Base-by-base conservation (phyloP, 257 asterid species). In the Phtheirospermum japonicum region DNA sequence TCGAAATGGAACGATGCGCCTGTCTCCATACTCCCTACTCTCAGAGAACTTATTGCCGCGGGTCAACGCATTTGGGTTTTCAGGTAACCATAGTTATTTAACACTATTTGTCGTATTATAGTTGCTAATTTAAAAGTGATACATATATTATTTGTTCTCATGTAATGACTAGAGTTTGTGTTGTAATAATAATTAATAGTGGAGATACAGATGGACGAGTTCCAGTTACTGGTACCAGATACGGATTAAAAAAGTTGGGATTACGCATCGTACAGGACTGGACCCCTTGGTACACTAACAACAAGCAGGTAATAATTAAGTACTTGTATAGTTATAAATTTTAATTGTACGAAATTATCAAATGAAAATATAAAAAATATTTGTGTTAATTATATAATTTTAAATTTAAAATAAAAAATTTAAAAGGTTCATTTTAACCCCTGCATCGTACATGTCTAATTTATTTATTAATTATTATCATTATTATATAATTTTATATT, bases 281-380 rank as follows among this genome's bases (percentile, higher is more conserved):
- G 92, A 73, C 84, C 60, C 83, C 95, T 26, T 88, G 96, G 95
- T 88, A 78, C 77, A 80, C 89, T 4, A 57, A 65, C 77, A 67
- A 75, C 5, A 66, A 79, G 12, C 93, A 88, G 95, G 96, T 88
- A 76, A n/a, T n/a, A n/a, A n/a, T n/a, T n/a, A n/a, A n/a, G n/a
- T n/a, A n/a, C n/a, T n/a, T n/a, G n/a, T n/a, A n/a, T n/a, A n/a
- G n/a, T n/a, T n/a, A n/a, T n/a, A n/a, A n/a, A n/a, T n/a, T n/a
- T n/a, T n/a, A n/a, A n/a, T n/a, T n/a, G n/a, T n/a, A n/a, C n/a
- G n/a, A n/a, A n/a, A n/a, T n/a, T n/a, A n/a, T n/a, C n/a, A n/a
- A n/a, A n/a, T n/a, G n/a, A n/a, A n/a, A n/a, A n/a, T n/a, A n/a
- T n/a, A n/a, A n/a, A n/a, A n/a, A n/a, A n/a, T n/a, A n/a, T n/a